Base-by-base conservation (phyloP, 1,284 basidiomycete species). In the Baeospora myosura region DNA sequence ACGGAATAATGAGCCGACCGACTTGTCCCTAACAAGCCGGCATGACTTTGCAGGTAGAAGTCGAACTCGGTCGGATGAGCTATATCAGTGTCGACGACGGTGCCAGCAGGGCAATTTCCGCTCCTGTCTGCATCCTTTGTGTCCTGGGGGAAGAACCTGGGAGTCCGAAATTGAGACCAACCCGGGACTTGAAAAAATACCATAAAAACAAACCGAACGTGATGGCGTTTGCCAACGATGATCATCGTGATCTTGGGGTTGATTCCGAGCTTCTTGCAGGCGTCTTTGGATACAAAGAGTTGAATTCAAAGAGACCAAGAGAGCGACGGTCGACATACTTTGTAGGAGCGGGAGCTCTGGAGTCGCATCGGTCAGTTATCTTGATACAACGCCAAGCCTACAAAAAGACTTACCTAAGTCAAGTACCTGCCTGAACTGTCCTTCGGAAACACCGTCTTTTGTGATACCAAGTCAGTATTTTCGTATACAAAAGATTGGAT, bases 21-120 rank as follows among this genome's bases (percentile, higher is more conserved):
- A 56, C 74, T 76, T 1, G 80, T 82, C 7, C 81, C 81, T 2
- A 83, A 60, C 1, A 84, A 59, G 10, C 78, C 85, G 30, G 76
- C 83, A 48, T 90, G 88, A 43, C 76, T 78, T 56, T 85, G 80
- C 1, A 88, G 65, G 52, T 89, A 90, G 58, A 84, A 90, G 52
- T 90, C 88, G 40, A 85, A 85, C 52, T 88, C 85, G 1, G 76
- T 72, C 0, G 85, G 84, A 53, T 86, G 81, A 1, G 73, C 69
- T 18, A 88, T 71, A 5, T 81, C 81, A 24, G 67, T 64, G 53
- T 88, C 85, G 14, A 88, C 73, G 7, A 88, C 81, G 2, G 81
- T 84, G 16, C 86, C 86, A 0, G 85, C 81, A 4, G 69, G 75
- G 50, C 81, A 86, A 51, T 88, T 88, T 2, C 83, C 85, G 47